phyloP scores from a whole-genome alignment of 495 filamentous ascomycete species.

The Eremomyces bilateralis region DNA sequence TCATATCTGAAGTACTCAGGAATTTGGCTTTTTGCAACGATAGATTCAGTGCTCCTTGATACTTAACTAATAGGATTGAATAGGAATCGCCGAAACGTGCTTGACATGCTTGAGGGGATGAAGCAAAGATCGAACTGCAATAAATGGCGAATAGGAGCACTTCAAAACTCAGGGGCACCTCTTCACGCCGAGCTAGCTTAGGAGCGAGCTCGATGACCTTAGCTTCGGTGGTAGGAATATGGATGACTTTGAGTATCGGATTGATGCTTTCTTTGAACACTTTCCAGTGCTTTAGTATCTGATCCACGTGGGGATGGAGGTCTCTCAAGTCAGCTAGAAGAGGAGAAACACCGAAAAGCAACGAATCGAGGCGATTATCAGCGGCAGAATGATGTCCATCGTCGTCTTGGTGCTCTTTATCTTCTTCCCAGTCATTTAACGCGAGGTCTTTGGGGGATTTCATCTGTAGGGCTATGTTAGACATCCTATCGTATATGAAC shows the following conservation, averaged over 20 bases:
- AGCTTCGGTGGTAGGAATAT: constrained; percentile 19
- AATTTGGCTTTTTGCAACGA: constrained; percentile 54
- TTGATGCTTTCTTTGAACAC: constrained; percentile 30
- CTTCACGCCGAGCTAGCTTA: constrained; percentile 7
- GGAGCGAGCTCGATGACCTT: constrained; percentile 12
- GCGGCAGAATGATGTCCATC: too few relatives aligned
- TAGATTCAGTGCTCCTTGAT: constrained; percentile 63
- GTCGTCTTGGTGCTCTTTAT: too few relatives aligned
- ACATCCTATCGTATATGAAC: too few relatives aligned
- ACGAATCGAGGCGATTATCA: too few relatives aligned
- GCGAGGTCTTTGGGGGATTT: too few relatives aligned
- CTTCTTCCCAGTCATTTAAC: too few relatives aligned
- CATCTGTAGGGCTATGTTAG: too few relatives aligned
- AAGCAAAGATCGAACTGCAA: constrained; percentile 46
- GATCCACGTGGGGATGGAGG: constrained; percentile 17
- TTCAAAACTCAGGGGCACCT: constrained; percentile 25
- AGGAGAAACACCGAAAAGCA: too few relatives aligned
- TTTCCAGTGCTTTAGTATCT: constrained; percentile 21
- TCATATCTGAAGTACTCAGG: constrained; percentile 49
- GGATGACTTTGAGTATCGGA: constrained; percentile 48
- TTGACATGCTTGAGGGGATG: constrained; percentile 32
- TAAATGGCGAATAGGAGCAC: constrained; percentile 63
- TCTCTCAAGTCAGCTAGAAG: constrained; percentile 14
- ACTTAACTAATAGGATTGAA: constrained; percentile 33
- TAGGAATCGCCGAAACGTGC: constrained; percentile 34